phyloP scores from a whole-genome alignment of 2,329 filamentous ascomycete species.

The Talaromyces piceae region DNA sequence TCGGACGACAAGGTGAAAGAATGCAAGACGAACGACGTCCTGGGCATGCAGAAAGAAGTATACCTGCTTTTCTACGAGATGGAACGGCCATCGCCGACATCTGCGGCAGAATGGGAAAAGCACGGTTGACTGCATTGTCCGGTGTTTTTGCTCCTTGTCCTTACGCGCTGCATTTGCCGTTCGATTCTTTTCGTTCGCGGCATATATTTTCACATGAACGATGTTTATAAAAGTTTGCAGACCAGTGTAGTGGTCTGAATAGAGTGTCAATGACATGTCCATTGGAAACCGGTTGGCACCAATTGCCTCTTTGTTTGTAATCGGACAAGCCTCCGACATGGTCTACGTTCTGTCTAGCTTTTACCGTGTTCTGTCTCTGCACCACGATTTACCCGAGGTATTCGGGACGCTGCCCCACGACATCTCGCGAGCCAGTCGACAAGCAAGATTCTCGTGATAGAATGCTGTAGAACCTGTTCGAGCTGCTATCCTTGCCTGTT shows the following conservation, averaged over 20 bases:
- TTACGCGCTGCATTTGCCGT: background rate
- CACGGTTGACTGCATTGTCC: background rate
- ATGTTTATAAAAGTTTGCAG: background rate
- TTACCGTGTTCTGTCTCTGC: background rate
- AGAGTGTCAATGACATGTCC: too few species aligned
- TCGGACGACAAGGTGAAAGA: constrained; percentile 96
- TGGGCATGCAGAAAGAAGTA: constrained; percentile 91
- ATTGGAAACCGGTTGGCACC: too few species aligned
- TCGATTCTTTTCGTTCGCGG: background rate
- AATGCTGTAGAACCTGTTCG: too few species aligned
- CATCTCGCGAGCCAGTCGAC: too few species aligned
- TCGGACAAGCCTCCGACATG: too few species aligned
- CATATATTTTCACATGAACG: background rate
- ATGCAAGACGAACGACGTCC: constrained; percentile 81
- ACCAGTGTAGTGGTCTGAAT: too few species aligned
- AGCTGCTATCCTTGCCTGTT: too few species aligned
- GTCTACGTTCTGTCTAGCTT: too few species aligned
- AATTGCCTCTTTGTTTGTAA: too few species aligned
- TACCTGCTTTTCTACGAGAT: constrained; percentile 96
- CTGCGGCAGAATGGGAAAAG: background rate
- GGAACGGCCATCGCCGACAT: constrained; percentile 41
- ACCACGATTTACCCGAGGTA: background rate
- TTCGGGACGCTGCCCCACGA: too few species aligned
- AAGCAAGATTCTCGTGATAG: too few species aligned
- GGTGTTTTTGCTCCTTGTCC: background rate